Evolutionary conservation across 441 rosid species (phyloP).

Genomic region (Aquilaria agallochum): DNA sequence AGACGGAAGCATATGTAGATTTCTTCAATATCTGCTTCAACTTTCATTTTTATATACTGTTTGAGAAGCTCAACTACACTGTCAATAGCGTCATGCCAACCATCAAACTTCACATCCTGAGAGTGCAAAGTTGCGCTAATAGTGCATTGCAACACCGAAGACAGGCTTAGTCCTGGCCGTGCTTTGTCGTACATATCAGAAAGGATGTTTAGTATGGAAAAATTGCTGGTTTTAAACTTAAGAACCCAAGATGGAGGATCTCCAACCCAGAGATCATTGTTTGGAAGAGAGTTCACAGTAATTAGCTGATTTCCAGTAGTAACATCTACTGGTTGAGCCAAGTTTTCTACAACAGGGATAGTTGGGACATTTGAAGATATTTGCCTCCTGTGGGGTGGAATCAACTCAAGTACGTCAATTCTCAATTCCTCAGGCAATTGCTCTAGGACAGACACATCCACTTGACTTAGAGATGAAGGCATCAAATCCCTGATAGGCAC

Average conservation of each 20-base stretch:
- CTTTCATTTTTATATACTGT: conserved; percentile 64
- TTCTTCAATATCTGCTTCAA: conserved; percentile 79
- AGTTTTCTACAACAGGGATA: conserved; percentile 28
- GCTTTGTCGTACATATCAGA: conserved; percentile 54
- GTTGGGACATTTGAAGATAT: conserved; percentile 30
- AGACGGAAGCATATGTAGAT: conserved; percentile 70
- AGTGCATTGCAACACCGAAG: conserved; percentile 48
- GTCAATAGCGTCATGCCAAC: conserved; percentile 44
- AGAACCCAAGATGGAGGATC: conserved; percentile 82
- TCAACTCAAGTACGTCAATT: conserved; percentile 54
- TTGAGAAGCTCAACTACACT: conserved; percentile 59
- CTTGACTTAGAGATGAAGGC: conserved; percentile 82
- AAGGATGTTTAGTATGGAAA: conserved; percentile 36
- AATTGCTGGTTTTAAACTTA: conserved; percentile 54
- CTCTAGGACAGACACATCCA: conserved; percentile 71
- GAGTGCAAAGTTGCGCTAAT: conserved; percentile 29
- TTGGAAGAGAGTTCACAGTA: conserved; percentile 18
- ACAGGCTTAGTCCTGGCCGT: conserved; percentile 44
- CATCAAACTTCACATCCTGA: conserved; percentile 35
- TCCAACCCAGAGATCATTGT: conserved; percentile 57
- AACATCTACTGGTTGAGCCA: conserved; percentile 22
- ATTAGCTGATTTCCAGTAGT: conserved; percentile 29
- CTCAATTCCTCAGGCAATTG: conserved; percentile 81
- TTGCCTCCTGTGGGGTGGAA: conserved; percentile 53
- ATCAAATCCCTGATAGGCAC: conserved; percentile 37